phyloP scores from a whole-genome alignment of 2,329 filamentous ascomycete genomes.

The Penicillium sp. region DNA sequence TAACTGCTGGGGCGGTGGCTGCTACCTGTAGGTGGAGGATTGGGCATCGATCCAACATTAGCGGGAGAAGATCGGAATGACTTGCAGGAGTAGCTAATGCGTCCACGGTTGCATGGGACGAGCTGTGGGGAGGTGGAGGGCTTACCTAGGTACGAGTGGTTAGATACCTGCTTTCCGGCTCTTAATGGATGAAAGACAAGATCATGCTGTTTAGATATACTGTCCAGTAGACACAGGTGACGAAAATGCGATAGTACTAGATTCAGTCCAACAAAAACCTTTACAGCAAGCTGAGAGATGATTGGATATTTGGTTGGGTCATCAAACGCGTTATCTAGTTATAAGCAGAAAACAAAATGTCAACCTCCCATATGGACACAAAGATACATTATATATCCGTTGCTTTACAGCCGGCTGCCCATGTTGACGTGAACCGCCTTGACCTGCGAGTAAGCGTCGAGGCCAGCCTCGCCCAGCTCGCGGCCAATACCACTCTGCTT shows the following conservation, averaged over 20 bases:
- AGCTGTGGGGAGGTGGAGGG: background rate
- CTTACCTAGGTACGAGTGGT: too few relatives aligned
- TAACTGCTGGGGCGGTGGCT: background rate
- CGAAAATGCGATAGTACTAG: background rate
- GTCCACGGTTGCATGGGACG: background rate
- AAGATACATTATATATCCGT: background rate
- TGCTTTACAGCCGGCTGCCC: constrained; percentile 41
- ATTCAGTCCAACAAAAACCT: background rate
- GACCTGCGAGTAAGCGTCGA: constrained; percentile 63
- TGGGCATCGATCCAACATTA: constrained; percentile 6
- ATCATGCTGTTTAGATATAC: background rate
- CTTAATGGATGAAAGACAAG: background rate
- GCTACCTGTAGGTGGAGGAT: background rate
- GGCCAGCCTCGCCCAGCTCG: constrained; percentile 62
- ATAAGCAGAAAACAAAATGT: constrained; percentile 2
- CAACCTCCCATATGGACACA: background rate
- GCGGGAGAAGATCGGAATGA: background rate
- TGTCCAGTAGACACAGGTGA: background rate
- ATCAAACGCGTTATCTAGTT: constrained; percentile 21
- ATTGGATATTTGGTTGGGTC: constrained; percentile 8
- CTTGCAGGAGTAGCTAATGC: background rate
- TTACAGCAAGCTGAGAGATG: background rate
- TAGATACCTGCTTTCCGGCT: background rate
- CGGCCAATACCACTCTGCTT: constrained; percentile 66
- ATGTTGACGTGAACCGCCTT: constrained; percentile 56